A percentile compares a stretch with the other conserved stretches of the same genome.
Evolutionary conservation across 495 filamentous ascomycete genomes (phyloP).

Genomic region (Choiromyces venosus): DNA sequence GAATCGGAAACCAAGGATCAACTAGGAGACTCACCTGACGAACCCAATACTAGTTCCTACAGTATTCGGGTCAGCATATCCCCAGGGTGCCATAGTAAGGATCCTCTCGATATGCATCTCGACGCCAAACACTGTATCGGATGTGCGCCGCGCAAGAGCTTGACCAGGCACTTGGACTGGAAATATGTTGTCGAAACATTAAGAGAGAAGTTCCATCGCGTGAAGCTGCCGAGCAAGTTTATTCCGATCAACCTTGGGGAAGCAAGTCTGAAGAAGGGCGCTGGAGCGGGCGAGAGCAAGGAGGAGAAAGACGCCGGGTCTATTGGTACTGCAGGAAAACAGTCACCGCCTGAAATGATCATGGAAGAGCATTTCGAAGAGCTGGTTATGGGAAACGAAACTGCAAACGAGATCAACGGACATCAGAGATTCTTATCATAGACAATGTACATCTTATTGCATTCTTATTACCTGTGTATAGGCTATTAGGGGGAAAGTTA

Average conservation of each 20-base stretch:
- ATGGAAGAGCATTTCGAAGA: neutral
- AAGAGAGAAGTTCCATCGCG: constrained; percentile 87
- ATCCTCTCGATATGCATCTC: constrained; percentile 89
- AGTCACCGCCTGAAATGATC: neutral
- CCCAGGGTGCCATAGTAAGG: constrained; percentile 91
- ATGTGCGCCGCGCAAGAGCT: constrained; percentile 75
- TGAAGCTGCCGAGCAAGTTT: constrained; percentile 91
- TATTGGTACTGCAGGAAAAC: neutral
- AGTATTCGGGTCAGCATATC: constrained; percentile 93
- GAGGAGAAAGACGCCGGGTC: constrained; percentile 17
- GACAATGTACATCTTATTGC: neutral
- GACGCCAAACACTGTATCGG: constrained; percentile 94
- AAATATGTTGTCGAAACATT: constrained; percentile 90
- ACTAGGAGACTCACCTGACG: constrained; percentile 42
- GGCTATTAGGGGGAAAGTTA: neutral
- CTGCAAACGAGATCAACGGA: neutral
- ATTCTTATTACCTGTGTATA: neutral
- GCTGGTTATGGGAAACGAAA: neutral
- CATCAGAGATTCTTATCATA: neutral
- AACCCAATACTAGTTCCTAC: constrained; percentile 71
- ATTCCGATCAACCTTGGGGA: constrained; percentile 73
- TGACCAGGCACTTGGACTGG: constrained; percentile 93
- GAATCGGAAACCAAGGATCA: constrained; percentile 61
- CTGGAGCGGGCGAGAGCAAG: constrained; percentile 3
- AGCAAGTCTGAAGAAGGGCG: constrained; percentile 24